Evolutionary conservation across 805 yeast species (phyloP).

Genomic region (Metschnikowia noctiluminum): DNA sequence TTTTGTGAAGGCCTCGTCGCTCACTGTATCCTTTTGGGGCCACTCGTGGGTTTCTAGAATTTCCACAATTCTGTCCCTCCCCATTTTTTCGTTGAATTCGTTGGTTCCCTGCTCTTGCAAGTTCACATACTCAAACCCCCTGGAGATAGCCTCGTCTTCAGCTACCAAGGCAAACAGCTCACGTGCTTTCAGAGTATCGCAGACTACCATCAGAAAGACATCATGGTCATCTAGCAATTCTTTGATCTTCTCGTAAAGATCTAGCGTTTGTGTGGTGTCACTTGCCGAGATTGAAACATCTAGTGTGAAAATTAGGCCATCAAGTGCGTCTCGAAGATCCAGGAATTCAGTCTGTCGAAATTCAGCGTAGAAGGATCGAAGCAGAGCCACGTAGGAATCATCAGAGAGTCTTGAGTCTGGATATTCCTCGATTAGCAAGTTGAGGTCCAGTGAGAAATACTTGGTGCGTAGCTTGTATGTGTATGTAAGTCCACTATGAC

Average conservation of each 20-base stretch:
- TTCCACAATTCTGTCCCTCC: slow-evolving; percentile 43
- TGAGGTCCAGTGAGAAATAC: slow-evolving; percentile 30
- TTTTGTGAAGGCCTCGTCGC: slow-evolving; percentile 17
- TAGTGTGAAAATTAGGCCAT: slow-evolving; percentile 45
- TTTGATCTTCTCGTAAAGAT: slow-evolving; percentile 5
- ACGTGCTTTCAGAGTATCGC: slow-evolving; percentile 8
- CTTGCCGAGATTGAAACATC: slow-evolving; percentile 24
- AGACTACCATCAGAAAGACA: slow-evolving; percentile 38
- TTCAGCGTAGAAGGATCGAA: slow-evolving; percentile 37
- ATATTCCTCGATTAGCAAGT: slow-evolving; percentile 37
- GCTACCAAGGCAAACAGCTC: slow-evolving; percentile 20
- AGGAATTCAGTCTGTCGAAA: slow-evolving; percentile 33
- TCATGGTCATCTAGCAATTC: slow-evolving; percentile 16
- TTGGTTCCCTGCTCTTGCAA: slow-evolving; percentile 31
- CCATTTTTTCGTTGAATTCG: slow-evolving; percentile 43
- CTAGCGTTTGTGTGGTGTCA: slow-evolving; percentile 20
- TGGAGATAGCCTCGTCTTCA: slow-evolving; percentile 37
- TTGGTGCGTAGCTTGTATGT: slow-evolving; percentile 26
- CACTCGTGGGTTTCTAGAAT: slow-evolving; percentile 49
- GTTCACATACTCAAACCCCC: slow-evolving; percentile 45
- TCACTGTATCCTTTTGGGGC: slow-evolving; percentile 25
- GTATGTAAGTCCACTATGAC: slow-evolving; percentile 34
- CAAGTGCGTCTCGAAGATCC: slow-evolving; percentile 45
- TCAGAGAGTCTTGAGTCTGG: slow-evolving; percentile 21
- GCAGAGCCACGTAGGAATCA: slow-evolving; percentile 7